Percentiles rank a stretch among this genome's conserved stretches.
phyloP scores from a whole-genome alignment of 2,329 filamentous ascomycete genomes.

The Plectosphaerella sp. region DNA sequence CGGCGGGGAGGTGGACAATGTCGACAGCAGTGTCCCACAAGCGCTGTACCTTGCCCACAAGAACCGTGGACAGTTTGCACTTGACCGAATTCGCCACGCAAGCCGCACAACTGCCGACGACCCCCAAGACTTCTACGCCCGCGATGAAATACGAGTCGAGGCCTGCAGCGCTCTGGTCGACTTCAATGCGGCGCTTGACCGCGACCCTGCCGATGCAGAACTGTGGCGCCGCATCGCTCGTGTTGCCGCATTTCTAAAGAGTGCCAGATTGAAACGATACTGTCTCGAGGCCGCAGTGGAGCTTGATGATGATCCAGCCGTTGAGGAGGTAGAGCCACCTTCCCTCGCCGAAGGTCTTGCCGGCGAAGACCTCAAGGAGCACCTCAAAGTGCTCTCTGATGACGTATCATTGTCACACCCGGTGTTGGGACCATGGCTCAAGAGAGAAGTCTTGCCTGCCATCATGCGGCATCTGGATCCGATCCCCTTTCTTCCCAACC shows the following conservation, averaged over 20 bases:
- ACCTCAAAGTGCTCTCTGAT: constrained; percentile 50
- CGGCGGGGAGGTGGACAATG: constrained; percentile 64
- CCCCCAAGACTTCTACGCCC: constrained; percentile 26
- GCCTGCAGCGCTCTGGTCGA: constrained; percentile 47
- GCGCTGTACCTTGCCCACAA: constrained; percentile 93
- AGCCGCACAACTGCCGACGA: constrained; percentile 24
- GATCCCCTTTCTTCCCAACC: constrained; percentile 56
- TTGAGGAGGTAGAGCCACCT: constrained; percentile 57
- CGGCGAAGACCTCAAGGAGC: constrained; percentile 55
- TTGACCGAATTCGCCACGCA: constrained; percentile 66
- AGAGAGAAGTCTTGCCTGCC: constrained; percentile 43
- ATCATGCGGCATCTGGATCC: constrained; percentile 55
- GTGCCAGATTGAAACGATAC: constrained; percentile 52
- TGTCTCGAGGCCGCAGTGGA: constrained; percentile 64
- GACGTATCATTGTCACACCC: constrained; percentile 56
- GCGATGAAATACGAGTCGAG: constrained; percentile 28
- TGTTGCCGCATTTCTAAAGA: constrained; percentile 54
- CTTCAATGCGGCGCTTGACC: constrained; percentile 55
- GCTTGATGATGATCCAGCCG: constrained; percentile 60
- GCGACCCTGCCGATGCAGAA: constrained; percentile 64
- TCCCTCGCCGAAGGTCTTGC: constrained; percentile 60
- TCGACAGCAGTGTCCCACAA: constrained; percentile 77
- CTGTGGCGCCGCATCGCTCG: constrained; percentile 58
- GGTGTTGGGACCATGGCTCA: constrained; percentile 52
- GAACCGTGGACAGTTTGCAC: constrained; percentile 85